phyloP scores from a whole-genome alignment of 352 stramenopile genomes.

The Phytophthora pisi region DNA sequence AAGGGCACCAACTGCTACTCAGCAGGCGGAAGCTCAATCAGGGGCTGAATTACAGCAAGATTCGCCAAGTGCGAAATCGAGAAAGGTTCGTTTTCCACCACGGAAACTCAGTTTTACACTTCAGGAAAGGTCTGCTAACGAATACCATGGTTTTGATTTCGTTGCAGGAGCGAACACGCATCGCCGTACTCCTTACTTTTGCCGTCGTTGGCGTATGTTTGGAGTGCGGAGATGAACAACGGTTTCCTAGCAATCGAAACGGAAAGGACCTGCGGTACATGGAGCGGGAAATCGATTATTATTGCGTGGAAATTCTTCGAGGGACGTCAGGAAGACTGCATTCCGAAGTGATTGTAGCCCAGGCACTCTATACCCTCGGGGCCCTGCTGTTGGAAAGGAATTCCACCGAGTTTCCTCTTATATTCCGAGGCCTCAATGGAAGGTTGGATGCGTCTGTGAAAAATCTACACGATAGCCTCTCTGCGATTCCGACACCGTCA shows the following conservation, averaged over 20 bases:
- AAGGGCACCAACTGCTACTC: neutral
- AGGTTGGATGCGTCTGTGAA: slow-evolving; percentile 39
- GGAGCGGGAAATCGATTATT: slow-evolving; percentile 77
- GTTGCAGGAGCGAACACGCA: slow-evolving; percentile 26
- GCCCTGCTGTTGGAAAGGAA: slow-evolving; percentile 47
- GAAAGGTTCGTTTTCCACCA: slow-evolving; percentile 31
- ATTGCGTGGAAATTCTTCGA: slow-evolving; percentile 71
- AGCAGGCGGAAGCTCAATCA: slow-evolving; percentile 8
- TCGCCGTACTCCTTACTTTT: slow-evolving; percentile 38
- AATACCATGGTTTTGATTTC: slow-evolving; percentile 2
- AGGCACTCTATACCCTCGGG: slow-evolving; percentile 59
- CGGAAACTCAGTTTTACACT: neutral
- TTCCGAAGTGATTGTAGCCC: slow-evolving; percentile 38
- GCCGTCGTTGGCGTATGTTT: slow-evolving; percentile 36
- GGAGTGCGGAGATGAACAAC: slow-evolving; percentile 35
- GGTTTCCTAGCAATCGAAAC: slow-evolving; percentile 14
- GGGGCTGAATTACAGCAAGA: neutral
- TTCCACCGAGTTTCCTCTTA: slow-evolving; percentile 52
- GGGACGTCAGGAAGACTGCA: slow-evolving; percentile 32
- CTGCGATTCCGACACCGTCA: slow-evolving; percentile 1
- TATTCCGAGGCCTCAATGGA: slow-evolving; percentile 58
- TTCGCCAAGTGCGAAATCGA: neutral
- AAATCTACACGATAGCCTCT: slow-evolving; percentile 10
- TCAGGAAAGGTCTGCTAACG: neutral
- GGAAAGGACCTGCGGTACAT: slow-evolving; percentile 47